These are phyloP conservation scores for Rhodotorula sp. DNA, from an alignment of 1,284 basidiomycete genomes.

Conservation along the genomic window DNA sequence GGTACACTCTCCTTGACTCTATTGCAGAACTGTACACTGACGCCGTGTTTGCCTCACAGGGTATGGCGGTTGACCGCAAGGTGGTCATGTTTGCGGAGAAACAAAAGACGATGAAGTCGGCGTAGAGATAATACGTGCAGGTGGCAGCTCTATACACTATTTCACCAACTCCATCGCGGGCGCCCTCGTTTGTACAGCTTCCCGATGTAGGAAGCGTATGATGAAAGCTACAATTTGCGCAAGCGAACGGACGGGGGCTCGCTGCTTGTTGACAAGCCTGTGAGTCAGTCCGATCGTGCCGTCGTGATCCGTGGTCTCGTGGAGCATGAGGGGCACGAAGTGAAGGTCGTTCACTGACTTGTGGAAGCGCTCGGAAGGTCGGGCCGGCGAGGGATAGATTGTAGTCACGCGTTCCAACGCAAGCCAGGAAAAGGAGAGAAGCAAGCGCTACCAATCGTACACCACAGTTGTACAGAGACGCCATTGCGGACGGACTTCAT, in stretches of 20 bases:
- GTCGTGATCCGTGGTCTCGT: too few relatives aligned
- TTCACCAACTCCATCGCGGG: neutral
- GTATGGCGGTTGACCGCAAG: conserved; percentile 91
- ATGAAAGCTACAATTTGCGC: too few relatives aligned
- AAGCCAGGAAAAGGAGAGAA: neutral
- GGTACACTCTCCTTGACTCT: neutral
- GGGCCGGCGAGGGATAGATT: too few relatives aligned
- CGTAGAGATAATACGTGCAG: neutral
- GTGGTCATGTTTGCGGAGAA: conserved; percentile 93
- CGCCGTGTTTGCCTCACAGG: conserved; percentile 47
- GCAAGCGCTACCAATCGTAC: neutral
- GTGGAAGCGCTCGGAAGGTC: too few relatives aligned
- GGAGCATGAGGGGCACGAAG: too few relatives aligned
- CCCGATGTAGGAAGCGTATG: too few relatives aligned
- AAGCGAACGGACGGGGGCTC: too few relatives aligned
- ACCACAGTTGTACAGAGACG: neutral
- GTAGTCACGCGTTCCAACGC: too few relatives aligned
- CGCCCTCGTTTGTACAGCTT: neutral
- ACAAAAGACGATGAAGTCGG: conserved; percentile 81
- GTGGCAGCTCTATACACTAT: neutral
- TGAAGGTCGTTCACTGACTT: too few relatives aligned
- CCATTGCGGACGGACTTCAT: neutral
- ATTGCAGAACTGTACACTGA: neutral
- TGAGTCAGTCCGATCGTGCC: too few relatives aligned
- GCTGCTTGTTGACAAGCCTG: too few relatives aligned